Evolutionary conservation across 2,329 filamentous ascomycete genomes (phyloP).

Genomic region (Aspergillus latus): DNA sequence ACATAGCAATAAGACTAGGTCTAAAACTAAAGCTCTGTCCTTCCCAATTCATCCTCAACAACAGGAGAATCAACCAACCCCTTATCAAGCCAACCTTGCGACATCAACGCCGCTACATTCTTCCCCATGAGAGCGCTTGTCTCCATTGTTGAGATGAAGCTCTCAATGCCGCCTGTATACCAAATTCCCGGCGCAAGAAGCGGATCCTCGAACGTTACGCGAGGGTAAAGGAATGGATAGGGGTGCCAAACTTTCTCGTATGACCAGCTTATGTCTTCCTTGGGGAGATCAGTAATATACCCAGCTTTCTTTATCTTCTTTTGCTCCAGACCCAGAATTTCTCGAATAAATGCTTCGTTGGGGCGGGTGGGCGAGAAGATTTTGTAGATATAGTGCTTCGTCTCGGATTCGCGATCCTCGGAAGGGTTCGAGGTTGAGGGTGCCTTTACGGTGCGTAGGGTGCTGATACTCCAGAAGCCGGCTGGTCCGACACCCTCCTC

Average conservation of each 20-base stretch:
- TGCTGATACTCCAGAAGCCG: slow-evolving; percentile 84
- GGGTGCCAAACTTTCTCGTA: slow-evolving; percentile 75
- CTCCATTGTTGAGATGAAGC: slow-evolving; percentile 97
- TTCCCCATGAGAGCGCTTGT: slow-evolving; percentile 85
- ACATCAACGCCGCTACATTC: slow-evolving; percentile 58
- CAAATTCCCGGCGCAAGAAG: slow-evolving; percentile 55
- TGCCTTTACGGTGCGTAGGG: slow-evolving; percentile 64
- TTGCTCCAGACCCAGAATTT: slow-evolving; percentile 48
- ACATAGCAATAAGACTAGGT: too few species aligned
- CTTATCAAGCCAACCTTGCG: slow-evolving; percentile 51
- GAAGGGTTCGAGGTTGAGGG: slow-evolving; percentile 57
- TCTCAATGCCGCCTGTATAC: slow-evolving; percentile 73
- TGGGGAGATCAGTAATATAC: slow-evolving; percentile 35
- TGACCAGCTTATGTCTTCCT: slow-evolving; percentile 67
- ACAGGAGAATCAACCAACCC: slow-evolving; percentile 2
- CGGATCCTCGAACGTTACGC: slow-evolving; percentile 82
- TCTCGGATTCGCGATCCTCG: slow-evolving; percentile 10
- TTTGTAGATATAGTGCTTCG: slow-evolving; percentile 62
- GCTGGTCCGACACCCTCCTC: slow-evolving; percentile 65
- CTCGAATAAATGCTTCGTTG: slow-evolving; percentile 48
- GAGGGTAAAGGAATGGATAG: slow-evolving; percentile 82
- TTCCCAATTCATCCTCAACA: background rate
- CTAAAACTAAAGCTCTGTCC: too few species aligned
- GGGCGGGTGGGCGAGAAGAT: slow-evolving; percentile 60
- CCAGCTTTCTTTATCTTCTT: slow-evolving; percentile 1